Base-by-base conservation (phyloP, 2,329 filamentous ascomycete genomes). In the Elsinoe arachidis region DNA sequence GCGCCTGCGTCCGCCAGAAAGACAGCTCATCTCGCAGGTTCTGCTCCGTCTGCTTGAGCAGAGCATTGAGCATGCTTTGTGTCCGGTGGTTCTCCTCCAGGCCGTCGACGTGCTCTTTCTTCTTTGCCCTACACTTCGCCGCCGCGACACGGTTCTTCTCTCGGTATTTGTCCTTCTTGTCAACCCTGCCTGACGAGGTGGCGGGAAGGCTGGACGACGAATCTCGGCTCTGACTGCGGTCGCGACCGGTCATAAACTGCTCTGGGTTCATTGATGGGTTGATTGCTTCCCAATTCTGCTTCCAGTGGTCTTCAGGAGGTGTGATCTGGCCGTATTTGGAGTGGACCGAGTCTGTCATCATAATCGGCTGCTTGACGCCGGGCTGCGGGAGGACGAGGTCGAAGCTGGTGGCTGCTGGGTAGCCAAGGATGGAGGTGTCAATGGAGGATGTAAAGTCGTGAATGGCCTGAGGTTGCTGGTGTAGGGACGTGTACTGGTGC, bases 71-170 rank as follows among this genome's bases (percentile, higher is more conserved):
- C 4, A 63, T 64, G 2, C 68, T 69, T 23, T 71, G 69, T 7
- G 72, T 69, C 39, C 74, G 68, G n/a, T 72, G 70, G 49, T 70
- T 70, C 33, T 69, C 69, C 61, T 82, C 79, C 12, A 82, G 74
- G 37, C 72, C 65, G 57, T 76, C 72, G 35, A 76, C 78, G 63
- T 80, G 79, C 60, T 79, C 77, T 68, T 83, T 83, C 69, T 83
- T 82, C 72, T 87, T 88, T 65, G 85, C 80, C 2, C 86, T 80
- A 65, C 86, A 90, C 66, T 88, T 89, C 67, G 83, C 86, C 1
- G 87, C 86, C 0, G 87, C 86, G 2, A 86, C 73, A 9, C 86
- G 78, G 68, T 90, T 90, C 60, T 86, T 80, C 69, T 87, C 83
- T 0, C 88, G 76, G 63, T 83, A 84, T 60, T 78, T 78, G 60